Percentiles rank a stretch among this genome's conserved stretches.
Evolutionary conservation across 2,329 filamentous ascomycete genomes (phyloP).

Genomic region (Cercospora zeae-maydis): DNA sequence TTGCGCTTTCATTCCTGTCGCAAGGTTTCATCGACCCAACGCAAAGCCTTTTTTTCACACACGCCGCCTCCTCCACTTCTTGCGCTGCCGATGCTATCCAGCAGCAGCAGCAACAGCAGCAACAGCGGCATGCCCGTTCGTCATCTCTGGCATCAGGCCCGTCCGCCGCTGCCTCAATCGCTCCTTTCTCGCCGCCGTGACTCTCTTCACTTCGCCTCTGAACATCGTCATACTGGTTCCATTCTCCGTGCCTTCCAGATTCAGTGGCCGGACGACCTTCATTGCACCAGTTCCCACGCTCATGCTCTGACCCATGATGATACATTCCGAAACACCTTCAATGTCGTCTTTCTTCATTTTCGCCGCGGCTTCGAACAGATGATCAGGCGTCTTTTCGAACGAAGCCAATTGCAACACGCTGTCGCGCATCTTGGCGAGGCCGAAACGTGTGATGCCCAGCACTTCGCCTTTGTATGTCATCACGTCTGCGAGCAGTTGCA

Average conservation of each 20-base stretch:
- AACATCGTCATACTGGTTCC: conserved; percentile 37
- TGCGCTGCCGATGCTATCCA: conserved; percentile 6
- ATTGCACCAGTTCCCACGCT: conserved; percentile 86
- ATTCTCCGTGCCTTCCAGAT: conserved; percentile 53
- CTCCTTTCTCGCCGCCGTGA: conserved; percentile 19
- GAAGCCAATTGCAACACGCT: conserved; percentile 88
- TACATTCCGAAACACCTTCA: conserved; percentile 91
- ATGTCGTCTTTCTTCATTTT: conserved; percentile 89
- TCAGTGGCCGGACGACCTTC: conserved; percentile 76
- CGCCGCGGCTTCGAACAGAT: conserved; percentile 90
- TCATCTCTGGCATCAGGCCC: conserved; percentile 12
- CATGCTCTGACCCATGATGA: conserved; percentile 98
- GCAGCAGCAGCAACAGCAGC: conserved; percentile 20
- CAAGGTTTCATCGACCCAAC: neutral
- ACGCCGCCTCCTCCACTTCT: neutral
- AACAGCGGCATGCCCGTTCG: conserved; percentile 22
- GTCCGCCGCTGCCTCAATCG: conserved; percentile 20
- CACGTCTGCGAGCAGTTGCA: conserved; percentile 93
- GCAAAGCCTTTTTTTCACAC: neutral
- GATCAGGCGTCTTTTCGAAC: conserved; percentile 97
- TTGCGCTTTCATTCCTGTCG: neutral
- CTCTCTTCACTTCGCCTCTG: conserved; percentile 19
- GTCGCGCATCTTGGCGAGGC: conserved; percentile 93
- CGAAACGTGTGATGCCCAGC: conserved; percentile 92
- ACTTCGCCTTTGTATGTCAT: conserved; percentile 99